Evolutionary conservation across 2,329 filamentous ascomycete genomes (phyloP), one percentile per base, ranked within the genome.

Genomic region (Verticillium klebahnii): DNA sequence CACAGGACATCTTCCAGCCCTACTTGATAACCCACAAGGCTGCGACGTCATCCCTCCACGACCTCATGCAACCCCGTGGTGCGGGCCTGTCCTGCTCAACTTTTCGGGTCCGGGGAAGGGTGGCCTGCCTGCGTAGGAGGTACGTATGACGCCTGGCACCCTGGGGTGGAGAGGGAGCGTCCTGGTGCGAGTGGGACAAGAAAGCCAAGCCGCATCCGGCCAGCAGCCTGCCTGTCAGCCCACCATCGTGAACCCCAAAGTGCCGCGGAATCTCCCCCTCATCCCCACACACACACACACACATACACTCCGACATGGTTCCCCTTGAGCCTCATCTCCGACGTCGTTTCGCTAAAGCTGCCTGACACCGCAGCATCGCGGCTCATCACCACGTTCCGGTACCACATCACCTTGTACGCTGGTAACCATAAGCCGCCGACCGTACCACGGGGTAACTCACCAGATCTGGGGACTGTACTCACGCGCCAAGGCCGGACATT

Each of bases 21-120:
- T 50, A 19, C 6, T 50, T 36, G 29, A 57, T 68, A 67, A 68
- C 64, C 67, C 67, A 68, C 68, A 68, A 69, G 66, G 69, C 66
- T 68, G 68, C 70, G 68, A 69, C 68, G 61, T 61, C 63, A 64
- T 64, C 64, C 59, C 63, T 62, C 56, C 62, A 66, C 60, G 62
- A 54, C 61, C 63, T 62, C n/a, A 67, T 66, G 65, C 62, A 60
- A 50, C 58, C 60, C 50, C 56, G 62, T 52, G n/a, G 65, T 66
- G 65, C 64, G 64, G 64, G 60, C 61, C 57, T 61, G 62, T 61
- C 65, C 62, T 60, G 62, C 56, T 62, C 45, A 23, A 6, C 45
- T 29, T 5, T 29, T 58, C 25, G 62, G 56, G 54, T 63, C 58
- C 61, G 65, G 63, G 65, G 62, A 64, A 67, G 31, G 52, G 37